Evolutionary conservation across 2,329 filamentous ascomycete species (phyloP), one percentile per base, ranked within the genome.

Genomic region (Apiospora sp.): DNA sequence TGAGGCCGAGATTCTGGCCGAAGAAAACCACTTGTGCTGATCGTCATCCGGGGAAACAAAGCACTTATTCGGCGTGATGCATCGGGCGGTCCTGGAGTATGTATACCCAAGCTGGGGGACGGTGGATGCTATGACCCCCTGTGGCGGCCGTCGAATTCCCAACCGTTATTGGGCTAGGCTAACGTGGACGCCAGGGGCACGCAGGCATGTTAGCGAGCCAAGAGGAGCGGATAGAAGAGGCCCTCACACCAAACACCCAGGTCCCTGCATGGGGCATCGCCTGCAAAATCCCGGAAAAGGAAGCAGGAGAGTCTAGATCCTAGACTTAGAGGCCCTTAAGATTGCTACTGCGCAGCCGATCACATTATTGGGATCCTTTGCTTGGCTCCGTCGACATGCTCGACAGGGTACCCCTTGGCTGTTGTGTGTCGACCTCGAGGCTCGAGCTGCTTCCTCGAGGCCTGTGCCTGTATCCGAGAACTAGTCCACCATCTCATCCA

Each of bases 151-250:
- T 41, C 34, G 30, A 64, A 19, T 30, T 61, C 22, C 19, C 58
- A 64, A 64, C 58, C 34, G 30, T 64, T 64, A 64, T 64, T 64
- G 30, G 58, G 58, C 58, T 64, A 64, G 34, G 34, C 58, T 64
- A 64, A 64, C 19, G 30, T 64, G 58, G 58, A 64, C 58, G 58
- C 58, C 58, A 37, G 34, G 58, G 58, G 58, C 58, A n/a, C 58
- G 34, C 58, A 64, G 58, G 58, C n/a, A 64, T 10, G 58, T 41
- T 64, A 64, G 34, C 58, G 58, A 64, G 58, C 58, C 4, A n/a
- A 37, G 41, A 64, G 58, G 58, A 64, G 58, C 58, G 34, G 41
- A 41, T 19, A 41, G 30, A 41, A 64, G 30, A 22, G 30, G 19
- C 19, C 19, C 58, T 37, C 58, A n/a, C 58, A 41, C 58, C 34